Percentiles rank a stretch among this genome's conserved stretches.
Evolutionary conservation across 1,284 basidiomycete genomes (phyloP).

Genomic region (Pseudozyma hubeiensis): DNA sequence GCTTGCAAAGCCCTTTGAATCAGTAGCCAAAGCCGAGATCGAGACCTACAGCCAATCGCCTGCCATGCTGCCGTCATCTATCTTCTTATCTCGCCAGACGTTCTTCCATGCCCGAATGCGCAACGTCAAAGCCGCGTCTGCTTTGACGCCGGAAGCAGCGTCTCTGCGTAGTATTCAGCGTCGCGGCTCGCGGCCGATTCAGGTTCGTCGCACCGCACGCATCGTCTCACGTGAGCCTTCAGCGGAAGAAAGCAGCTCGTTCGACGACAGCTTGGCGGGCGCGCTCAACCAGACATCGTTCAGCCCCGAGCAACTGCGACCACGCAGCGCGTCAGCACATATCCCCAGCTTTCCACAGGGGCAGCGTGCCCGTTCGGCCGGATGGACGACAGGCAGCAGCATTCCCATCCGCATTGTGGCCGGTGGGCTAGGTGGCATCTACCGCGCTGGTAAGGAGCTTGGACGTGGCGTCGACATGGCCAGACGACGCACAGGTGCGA

Average conservation of each 20-base stretch:
- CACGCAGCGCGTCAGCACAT: slow-evolving; percentile 29
- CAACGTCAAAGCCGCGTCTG: background rate
- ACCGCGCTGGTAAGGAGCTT: slow-evolving; percentile 45
- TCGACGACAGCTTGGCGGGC: slow-evolving; percentile 33
- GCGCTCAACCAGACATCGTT: slow-evolving; percentile 41
- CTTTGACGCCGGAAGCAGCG: background rate
- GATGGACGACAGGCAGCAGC: slow-evolving; percentile 42
- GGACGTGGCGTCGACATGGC: slow-evolving; percentile 48
- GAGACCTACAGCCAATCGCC: slow-evolving; percentile 50
- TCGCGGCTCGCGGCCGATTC: slow-evolving; percentile 23
- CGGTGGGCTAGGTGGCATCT: slow-evolving; percentile 45
- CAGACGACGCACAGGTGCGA: slow-evolving; percentile 30
- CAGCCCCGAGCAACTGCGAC: slow-evolving; percentile 14
- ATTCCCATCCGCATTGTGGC: slow-evolving; percentile 53
- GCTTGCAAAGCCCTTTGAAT: slow-evolving; percentile 5
- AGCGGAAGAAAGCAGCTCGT: slow-evolving; percentile 14
- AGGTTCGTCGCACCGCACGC: slow-evolving; percentile 38
- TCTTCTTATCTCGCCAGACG: slow-evolving; percentile 45
- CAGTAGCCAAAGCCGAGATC: slow-evolving; percentile 45
- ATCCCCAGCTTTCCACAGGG: slow-evolving; percentile 52
- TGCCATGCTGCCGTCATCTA: slow-evolving; percentile 36
- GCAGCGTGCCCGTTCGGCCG: slow-evolving; percentile 33
- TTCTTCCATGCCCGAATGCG: slow-evolving; percentile 38
- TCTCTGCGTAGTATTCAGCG: slow-evolving; percentile 17
- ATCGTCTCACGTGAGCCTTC: slow-evolving; percentile 29